Percentiles rank a stretch among this genome's conserved stretches.
Conservation (phyloP, 306 rosid species). For the Inga laurina region DNA sequence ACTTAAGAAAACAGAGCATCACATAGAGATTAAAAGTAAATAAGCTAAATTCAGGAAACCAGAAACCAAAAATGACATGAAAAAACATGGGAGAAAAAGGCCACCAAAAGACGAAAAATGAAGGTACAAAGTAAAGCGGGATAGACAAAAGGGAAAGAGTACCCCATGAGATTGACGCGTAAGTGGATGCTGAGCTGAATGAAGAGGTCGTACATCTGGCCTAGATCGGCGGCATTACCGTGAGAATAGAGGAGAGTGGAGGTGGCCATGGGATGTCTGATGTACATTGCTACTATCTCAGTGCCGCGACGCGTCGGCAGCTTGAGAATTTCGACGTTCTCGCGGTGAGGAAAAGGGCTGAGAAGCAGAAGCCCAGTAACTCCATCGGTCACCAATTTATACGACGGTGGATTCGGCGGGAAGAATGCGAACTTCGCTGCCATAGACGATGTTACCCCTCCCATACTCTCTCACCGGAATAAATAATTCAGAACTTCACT, state of each 20-base stretch:
- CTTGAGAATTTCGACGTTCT: constrained; percentile 81
- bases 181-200: constrained; percentile 81
- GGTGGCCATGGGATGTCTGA: constrained; percentile 89
- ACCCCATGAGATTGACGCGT: constrained; percentile 94
- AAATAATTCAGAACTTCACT: constrained; percentile 44
- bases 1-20: constrained; percentile 17
- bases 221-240: constrained; percentile 98
- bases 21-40: background rate
- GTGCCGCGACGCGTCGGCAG: constrained; percentile 82
- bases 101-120: constrained; percentile 13
- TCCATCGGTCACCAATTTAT: constrained; percentile 62
- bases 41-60: constrained; percentile 15
- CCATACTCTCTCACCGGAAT: constrained; percentile 48
- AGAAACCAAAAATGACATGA: constrained; percentile 14
- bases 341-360: constrained; percentile 81
- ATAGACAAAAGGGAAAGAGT: constrained; percentile 12
- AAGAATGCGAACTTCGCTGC: constrained; percentile 95
- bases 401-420: constrained; percentile 92
- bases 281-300: constrained; percentile 74
- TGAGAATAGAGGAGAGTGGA: constrained; percentile 89
- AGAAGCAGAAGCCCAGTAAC: constrained; percentile 73
- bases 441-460: constrained; percentile 97
- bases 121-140: background rate
- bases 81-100: background rate
- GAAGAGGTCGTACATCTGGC: constrained; percentile 97